Evolutionary conservation across 2,329 filamentous ascomycete species (phyloP), one percentile per base, ranked within the genome.

Genomic region (Ophiocordyceps sinensis): DNA sequence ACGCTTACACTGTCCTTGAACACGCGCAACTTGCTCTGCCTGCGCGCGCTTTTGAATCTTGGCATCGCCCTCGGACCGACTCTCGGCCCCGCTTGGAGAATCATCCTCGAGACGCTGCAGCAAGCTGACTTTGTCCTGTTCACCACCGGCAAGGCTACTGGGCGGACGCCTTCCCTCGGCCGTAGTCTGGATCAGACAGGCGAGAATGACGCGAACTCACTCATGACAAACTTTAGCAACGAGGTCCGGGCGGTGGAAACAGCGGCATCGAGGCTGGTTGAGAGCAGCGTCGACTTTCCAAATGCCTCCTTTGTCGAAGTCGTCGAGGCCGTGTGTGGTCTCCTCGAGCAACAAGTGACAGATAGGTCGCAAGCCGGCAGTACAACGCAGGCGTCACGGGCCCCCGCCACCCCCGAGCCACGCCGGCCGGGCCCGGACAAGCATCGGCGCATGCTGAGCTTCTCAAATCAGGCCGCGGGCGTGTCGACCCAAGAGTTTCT

Each of bases 1-100:
- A 21, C 34, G 26, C 54, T 59, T 43, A 43, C 60, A 1, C 65
- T 68, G 41, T 73, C 77, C 4, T 67, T 96, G 9, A 94, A 86
- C 48, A 89, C 87, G 3, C 75, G 91, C 8, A 96, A 98, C 53
- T 66, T 98, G 4, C 67, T 96, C 2, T 98, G 91, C 52, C 66
- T 98, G 36, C 72, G 93, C 53, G 91, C 91, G 28, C 68, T 98
- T 14, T 65, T 98, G n/a, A 98, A 98, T 51, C 65, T 98, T 4
- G 91, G 91, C 2, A 98, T 96, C 52, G 91, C 91, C 3, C 65
- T 98, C 1, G 91, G 91, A 0, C 87, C 91, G 3, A 94, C 86
- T 0, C 68, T 98, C 1, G 79, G 83, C 30, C 70, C 73, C 13
- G 84, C 89, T 1, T 98, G 93, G 85, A 79, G 79, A 2, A 96